These are phyloP conservation scores for Mucuna pruriens DNA, from an alignment of 306 rosid genomes.

Conservation along the genomic window DNA sequence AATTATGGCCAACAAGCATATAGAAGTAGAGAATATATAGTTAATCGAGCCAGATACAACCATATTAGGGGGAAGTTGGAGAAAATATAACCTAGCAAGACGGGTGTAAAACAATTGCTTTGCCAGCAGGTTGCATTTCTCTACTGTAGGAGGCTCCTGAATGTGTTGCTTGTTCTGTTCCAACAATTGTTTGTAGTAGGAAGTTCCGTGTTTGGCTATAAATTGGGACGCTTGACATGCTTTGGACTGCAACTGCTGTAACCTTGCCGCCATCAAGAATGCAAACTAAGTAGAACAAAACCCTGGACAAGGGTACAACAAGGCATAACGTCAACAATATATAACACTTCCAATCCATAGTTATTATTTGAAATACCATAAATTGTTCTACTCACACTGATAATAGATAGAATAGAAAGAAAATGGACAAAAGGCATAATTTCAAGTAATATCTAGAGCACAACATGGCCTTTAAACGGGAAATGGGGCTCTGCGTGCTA, in stretches of 20 bases:
- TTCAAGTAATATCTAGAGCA: neutral
- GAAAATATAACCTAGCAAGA: slow-evolving; percentile 79
- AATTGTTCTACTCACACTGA: neutral
- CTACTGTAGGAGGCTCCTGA: slow-evolving; percentile 89
- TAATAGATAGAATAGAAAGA: neutral
- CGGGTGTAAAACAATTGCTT: slow-evolving; percentile 90
- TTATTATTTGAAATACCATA: neutral
- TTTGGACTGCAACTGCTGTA: slow-evolving; percentile 76
- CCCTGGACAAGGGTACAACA: neutral
- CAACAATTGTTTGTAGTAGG: slow-evolving; percentile 77
- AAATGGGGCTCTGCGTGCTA: neutral
- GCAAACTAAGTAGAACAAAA: slow-evolving; percentile 26
- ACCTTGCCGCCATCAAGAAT: slow-evolving; percentile 72
- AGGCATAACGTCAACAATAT: neutral
- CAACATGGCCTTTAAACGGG: neutral
- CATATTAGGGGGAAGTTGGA: neutral
- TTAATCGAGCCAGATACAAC: slow-evolving; percentile 22
- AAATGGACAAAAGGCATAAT: neutral
- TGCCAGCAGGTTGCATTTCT: slow-evolving; percentile 78
- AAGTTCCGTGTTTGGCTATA: slow-evolving; percentile 61
- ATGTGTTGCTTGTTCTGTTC: slow-evolving; percentile 90
- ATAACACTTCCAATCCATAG: slow-evolving; percentile 5
- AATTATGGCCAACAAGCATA: neutral
- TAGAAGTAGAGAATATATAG: neutral
- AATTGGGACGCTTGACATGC: slow-evolving; percentile 82